These are phyloP conservation scores for Dioscorea alata DNA, from an alignment of 106 monocot species.

Conservation along the genomic window DNA sequence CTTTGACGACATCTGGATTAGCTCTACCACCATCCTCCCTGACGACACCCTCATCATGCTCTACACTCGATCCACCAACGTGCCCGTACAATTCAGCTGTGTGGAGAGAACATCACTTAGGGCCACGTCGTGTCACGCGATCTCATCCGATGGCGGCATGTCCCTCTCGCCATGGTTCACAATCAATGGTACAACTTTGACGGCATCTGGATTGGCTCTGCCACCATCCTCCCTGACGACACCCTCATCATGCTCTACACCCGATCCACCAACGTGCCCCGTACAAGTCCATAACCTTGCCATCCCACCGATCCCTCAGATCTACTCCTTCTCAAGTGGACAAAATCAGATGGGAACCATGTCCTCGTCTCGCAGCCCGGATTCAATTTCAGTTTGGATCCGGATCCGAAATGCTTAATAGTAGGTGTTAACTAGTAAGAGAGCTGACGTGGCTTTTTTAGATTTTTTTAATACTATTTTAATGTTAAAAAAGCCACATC, in stretches of 20 bases:
- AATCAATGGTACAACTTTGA: slow-evolving; percentile 58
- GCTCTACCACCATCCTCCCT: slow-evolving; percentile 43
- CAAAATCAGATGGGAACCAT: slow-evolving; percentile 42
- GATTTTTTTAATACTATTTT: too few species aligned
- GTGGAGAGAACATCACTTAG: too few species aligned
- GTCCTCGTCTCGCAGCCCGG: slow-evolving; percentile 27
- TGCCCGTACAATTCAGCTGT: slow-evolving; percentile 35
- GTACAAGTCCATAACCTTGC: slow-evolving; percentile 56
- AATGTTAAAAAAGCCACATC: too few species aligned
- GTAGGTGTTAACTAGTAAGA: too few species aligned
- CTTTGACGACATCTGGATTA: slow-evolving; percentile 50
- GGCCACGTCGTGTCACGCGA: too few species aligned
- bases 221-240: slow-evolving; percentile 39
- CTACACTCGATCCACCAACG: slow-evolving; percentile 41
- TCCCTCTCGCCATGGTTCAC: slow-evolving; percentile 46
- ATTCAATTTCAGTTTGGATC: too few species aligned
- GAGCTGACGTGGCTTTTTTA: too few species aligned
- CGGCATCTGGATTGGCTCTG: slow-evolving; percentile 66
- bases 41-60: slow-evolving; percentile 47
- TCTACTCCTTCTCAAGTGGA: slow-evolving; percentile 38
- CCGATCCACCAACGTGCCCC: slow-evolving; percentile 22
- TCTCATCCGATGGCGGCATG: slow-evolving; percentile 56
- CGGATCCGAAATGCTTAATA: too few species aligned
- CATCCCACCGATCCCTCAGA: slow-evolving; percentile 34
- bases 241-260: slow-evolving; percentile 52